Conservation (phyloP, 805 yeast species). For the Candida saitoana region DNA sequence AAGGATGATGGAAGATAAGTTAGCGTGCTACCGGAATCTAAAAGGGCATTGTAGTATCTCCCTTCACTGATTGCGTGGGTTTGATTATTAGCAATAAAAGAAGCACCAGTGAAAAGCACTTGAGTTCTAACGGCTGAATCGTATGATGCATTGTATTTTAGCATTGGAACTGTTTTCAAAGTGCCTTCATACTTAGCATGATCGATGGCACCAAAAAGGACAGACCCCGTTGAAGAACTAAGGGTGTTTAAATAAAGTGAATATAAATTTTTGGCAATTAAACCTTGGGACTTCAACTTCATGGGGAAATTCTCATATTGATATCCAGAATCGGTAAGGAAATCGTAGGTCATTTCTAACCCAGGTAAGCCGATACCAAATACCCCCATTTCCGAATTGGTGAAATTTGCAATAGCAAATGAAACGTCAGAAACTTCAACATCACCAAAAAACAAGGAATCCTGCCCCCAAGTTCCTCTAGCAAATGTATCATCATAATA, state of each 20-base stretch:
- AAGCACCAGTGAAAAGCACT: neutral
- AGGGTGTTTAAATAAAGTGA: constrained; percentile 25
- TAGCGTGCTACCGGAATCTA: constrained; percentile 60
- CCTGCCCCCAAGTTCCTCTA: constrained; percentile 44
- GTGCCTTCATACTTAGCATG: constrained; percentile 21
- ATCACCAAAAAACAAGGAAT: constrained; percentile 14
- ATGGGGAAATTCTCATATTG: constrained; percentile 22
- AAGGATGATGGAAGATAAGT: constrained; percentile 37
- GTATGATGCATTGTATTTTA: neutral
- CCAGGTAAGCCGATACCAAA: constrained; percentile 19
- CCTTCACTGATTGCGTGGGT: neutral
- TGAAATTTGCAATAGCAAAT: constrained; percentile 11
- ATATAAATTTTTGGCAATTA: constrained; percentile 26
- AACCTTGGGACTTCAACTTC: constrained; percentile 24
- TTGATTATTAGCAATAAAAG: neutral
- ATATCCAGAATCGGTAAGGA: constrained; percentile 4
- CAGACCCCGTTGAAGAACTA: constrained; percentile 15
- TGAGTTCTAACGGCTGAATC: neutral
- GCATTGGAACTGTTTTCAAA: constrained; percentile 11
- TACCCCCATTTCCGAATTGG: constrained; percentile 11
- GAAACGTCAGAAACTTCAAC: constrained; percentile 5
- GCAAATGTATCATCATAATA: constrained; percentile 50
- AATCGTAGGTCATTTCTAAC: neutral
- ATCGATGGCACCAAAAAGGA: constrained; percentile 28
- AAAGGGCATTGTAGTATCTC: constrained; percentile 33